phyloP scores from a whole-genome alignment of 257 asterid species.

The Eucommia ulmoides region DNA sequence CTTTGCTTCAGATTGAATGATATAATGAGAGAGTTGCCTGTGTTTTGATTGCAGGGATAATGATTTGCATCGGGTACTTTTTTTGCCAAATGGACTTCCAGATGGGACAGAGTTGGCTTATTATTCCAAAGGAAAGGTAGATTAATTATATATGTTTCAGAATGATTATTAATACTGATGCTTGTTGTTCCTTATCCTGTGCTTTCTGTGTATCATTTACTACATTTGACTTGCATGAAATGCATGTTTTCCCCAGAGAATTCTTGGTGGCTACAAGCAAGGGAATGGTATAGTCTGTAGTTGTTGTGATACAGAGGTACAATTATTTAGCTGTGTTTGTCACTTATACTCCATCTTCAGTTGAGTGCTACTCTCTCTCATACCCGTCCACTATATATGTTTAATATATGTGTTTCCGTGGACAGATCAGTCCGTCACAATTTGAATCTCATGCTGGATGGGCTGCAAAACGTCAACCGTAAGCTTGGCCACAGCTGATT shows the following conservation, averaged over 20 bases:
- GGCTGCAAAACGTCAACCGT: conserved; percentile 99
- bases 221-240: background rate
- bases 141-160: no score
- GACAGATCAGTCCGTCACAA: conserved; percentile 97
- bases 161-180: no score
- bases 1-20: background rate
- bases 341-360: background rate
- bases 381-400: background rate
- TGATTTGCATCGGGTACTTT: conserved; percentile 78
- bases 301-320: conserved; percentile 79
- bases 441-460: conserved; percentile 98
- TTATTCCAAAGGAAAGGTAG: conserved; percentile 96
- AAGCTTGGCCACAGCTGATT: no score
- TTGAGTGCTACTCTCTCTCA: conserved; percentile 5
- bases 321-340: conserved; percentile 5
- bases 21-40: background rate
- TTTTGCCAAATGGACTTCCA: conserved; percentile 97
- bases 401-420: conserved; percentile 3
- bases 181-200: background rate
- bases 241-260: conserved; percentile 33
- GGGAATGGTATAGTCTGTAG: conserved; percentile 86
- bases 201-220: background rate
- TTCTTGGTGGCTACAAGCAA: conserved; percentile 94
- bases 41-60: conserved; percentile 52
- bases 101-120: conserved; percentile 95